Conservation (phyloP, 1,284 basidiomycete genomes). For the Stygiomarasmius scandens region DNA sequence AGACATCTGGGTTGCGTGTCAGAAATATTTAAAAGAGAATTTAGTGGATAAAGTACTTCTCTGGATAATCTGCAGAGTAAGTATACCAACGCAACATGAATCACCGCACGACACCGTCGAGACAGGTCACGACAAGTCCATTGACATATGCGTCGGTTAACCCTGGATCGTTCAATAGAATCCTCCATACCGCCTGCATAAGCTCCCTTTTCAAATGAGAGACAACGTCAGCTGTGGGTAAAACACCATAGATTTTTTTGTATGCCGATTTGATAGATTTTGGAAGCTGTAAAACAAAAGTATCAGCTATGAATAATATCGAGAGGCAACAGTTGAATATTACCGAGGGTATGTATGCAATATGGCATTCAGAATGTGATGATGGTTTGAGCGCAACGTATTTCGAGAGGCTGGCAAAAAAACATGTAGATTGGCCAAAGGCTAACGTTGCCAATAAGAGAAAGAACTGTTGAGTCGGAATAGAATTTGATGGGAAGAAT, state of each 20-base stretch:
- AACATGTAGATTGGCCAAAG: constrained; percentile 36
- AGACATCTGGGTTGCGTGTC: constrained; percentile 25
- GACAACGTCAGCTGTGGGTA: constrained; percentile 18
- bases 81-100: constrained; percentile 36
- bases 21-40: constrained; percentile 17
- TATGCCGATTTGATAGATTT: constrained; percentile 16
- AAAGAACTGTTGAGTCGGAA: constrained; percentile 38
- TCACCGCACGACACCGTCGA: constrained; percentile 30
- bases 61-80: constrained; percentile 44
- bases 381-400: constrained; percentile 25
- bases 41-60: constrained; percentile 32
- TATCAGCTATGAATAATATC: constrained; percentile 9
- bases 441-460: constrained; percentile 33
- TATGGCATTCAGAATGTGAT: constrained; percentile 18
- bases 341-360: constrained; percentile 11
- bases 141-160: constrained; percentile 33
- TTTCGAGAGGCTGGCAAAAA: constrained; percentile 32
- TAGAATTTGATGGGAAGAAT: constrained; percentile 34
- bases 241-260: constrained; percentile 7
- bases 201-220: constrained; percentile 35
- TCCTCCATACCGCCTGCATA: constrained; percentile 33
- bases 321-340: constrained; percentile 8
- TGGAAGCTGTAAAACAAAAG: constrained; percentile 25
- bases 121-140: constrained; percentile 29
- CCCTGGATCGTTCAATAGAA: constrained; percentile 25